Evolutionary conservation across 345 rosid species (phyloP), one percentile per base, ranked within the genome.

Genomic region (Populus alba): DNA sequence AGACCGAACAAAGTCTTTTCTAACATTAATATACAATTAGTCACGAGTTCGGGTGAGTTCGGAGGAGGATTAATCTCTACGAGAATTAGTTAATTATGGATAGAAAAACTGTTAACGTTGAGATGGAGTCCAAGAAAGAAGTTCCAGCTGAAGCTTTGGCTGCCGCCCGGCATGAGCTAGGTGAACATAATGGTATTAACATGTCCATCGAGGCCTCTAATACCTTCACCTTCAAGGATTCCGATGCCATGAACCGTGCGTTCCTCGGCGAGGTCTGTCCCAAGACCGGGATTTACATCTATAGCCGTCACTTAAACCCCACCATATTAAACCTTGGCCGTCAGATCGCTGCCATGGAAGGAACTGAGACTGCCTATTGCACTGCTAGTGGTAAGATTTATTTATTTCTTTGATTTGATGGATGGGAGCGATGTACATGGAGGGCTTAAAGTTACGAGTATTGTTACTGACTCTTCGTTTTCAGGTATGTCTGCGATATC

Each of bases 171-270:
- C 98, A 96, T 79, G 97, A 92, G 83, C 92, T 96, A 70, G 99
- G 98, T 8, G 98, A 96, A 74, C 98, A 96, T 65, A 98, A 98
- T 57, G 99, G 98, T 35, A 98, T 96, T 45, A 96, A 96, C 86
- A 96, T 96, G 97, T 96, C 99, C 5, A 96, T 96, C 73, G 99
- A 96, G 83, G 97, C 99, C 66, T 96, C 99, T 23, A 98, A 95
- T 75, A 92, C 98, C 70, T 96, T 96, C 92, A 94, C 99, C 67
- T 98, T 94, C 78, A 94, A 94, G 99, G 98, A 96, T 84, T 94
- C 99, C 0, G 99, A 92, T 39, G 94, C 97, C 68, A 91, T 96
- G 98, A 83, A 91, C 66, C 91, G 94, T 41, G 88, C 94, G 89
- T 94, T 96, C 85, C 1, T 94, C 75, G 99, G 99, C 27, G 98